Conservation (phyloP, 768 basidiomycete species). For the Mycena rosella region DNA sequence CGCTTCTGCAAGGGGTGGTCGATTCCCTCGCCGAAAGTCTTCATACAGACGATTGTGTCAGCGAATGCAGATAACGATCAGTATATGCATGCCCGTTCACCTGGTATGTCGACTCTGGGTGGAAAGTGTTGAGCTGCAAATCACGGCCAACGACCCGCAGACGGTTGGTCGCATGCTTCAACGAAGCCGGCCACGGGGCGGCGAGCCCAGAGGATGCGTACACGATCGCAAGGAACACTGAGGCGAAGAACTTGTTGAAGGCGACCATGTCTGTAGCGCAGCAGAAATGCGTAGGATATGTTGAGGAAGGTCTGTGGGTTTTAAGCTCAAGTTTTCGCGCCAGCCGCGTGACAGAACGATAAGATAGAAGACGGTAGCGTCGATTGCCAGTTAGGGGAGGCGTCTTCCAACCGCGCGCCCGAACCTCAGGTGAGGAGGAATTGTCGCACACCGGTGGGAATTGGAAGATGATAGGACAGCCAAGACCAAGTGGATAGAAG, state of each 20-base stretch:
- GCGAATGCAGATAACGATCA: no score
- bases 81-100: conserved; percentile 25
- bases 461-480: no score
- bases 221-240: conserved; percentile 42
- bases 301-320: not conserved
- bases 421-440: no score
- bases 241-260: conserved; percentile 43
- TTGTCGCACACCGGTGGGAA: not conserved
- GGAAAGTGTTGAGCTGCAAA: conserved; percentile 42
- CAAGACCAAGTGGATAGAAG: no score
- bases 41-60: no score
- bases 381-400: not conserved
- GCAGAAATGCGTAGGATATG: not conserved
- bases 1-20: conserved; percentile 35
- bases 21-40: conserved; percentile 48
- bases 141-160: conserved; percentile 42
- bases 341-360: not conserved
- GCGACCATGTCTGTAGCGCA: conserved; percentile 34
- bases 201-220: conserved; percentile 35
- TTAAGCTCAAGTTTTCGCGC: not conserved
- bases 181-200: conserved; percentile 11
- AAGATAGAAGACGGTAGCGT: conserved; percentile 2
- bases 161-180: conserved; percentile 43
- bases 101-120: conserved; percentile 44
- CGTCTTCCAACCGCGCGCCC: not conserved